A percentile compares a stretch with the other conserved stretches of the same genome.
Conservation (phyloP, 768 basidiomycete species). For the Phallus indusiatus region DNA sequence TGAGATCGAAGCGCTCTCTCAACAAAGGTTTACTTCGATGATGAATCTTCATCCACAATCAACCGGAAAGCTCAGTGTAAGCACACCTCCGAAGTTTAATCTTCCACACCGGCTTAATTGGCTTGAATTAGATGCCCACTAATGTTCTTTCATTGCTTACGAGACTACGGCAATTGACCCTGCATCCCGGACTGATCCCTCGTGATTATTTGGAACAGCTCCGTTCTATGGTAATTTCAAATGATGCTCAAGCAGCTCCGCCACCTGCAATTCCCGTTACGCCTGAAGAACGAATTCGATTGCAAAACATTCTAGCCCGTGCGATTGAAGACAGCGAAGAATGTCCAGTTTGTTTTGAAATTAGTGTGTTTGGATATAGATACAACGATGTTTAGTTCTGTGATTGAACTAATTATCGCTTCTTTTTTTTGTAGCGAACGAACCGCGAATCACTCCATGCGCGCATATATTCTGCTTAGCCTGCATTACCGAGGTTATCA, state of each 20-base stretch:
- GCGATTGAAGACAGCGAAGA: slow-evolving; percentile 77
- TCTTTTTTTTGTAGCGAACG: slow-evolving; percentile 24
- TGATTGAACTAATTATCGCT: slow-evolving; percentile 5
- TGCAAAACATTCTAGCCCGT: slow-evolving; percentile 51
- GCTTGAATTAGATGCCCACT: slow-evolving; percentile 41
- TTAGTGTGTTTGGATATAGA: slow-evolving; percentile 25
- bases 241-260: slow-evolving; percentile 14
- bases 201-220: slow-evolving; percentile 60
- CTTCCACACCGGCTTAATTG: slow-evolving; percentile 4
- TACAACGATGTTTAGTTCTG: too few relatives aligned
- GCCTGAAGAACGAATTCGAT: slow-evolving; percentile 40
- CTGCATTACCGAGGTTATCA: slow-evolving; percentile 64
- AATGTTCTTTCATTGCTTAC: slow-evolving; percentile 79
- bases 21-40: slow-evolving; percentile 49
- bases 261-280: slow-evolving; percentile 32
- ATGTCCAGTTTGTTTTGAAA: slow-evolving; percentile 65
- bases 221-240: slow-evolving; percentile 26
- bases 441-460: slow-evolving; percentile 68
- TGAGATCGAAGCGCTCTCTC: slow-evolving; percentile 52
- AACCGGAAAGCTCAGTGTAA: slow-evolving; percentile 24
- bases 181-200: slow-evolving; percentile 73
- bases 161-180: slow-evolving; percentile 71
- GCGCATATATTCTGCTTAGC: slow-evolving; percentile 61
- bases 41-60: slow-evolving; percentile 26
- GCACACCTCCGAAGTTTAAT: slow-evolving; percentile 1